Conservation (phyloP, 345 rosid genomes). For the Citrus inodora region DNA sequence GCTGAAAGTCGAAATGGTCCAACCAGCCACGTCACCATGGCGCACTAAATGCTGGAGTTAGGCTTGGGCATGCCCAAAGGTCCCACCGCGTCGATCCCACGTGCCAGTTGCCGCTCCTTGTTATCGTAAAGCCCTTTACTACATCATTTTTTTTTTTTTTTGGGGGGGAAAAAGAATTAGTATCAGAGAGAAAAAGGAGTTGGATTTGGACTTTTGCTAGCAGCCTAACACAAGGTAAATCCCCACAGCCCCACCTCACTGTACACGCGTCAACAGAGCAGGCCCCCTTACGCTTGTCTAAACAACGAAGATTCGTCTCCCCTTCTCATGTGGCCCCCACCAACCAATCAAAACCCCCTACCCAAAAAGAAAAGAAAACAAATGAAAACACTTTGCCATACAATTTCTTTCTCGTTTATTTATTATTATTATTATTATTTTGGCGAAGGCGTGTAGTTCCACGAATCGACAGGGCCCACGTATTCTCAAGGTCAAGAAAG, state of each 20-base stretch:
- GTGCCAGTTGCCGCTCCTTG: constrained; percentile 25
- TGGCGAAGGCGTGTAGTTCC: constrained; percentile 23
- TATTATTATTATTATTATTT: not conserved
- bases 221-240: constrained; percentile 2
- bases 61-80: constrained; percentile 19
- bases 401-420: too few relatives aligned
- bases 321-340: constrained; percentile 27
- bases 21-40: constrained; percentile 11
- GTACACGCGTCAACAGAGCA: constrained; percentile 39
- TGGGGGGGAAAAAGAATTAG: not conserved
- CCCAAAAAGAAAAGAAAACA: not conserved
- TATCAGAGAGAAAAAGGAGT: not conserved
- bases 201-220: constrained; percentile 25
- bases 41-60: constrained; percentile 22
- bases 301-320: constrained; percentile 38
- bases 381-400: not conserved
- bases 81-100: constrained; percentile 27
- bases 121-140: constrained; percentile 12
- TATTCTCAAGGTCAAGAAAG: constrained; percentile 44
- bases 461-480: constrained; percentile 41
- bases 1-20: not conserved
- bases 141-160: not conserved
- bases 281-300: not conserved
- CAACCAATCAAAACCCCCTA: constrained; percentile 27
- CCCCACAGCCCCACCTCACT: constrained; percentile 20